Evolutionary conservation across 192 early-diverging fungal species (phyloP).

Genomic region (Backusella tarrabulga): DNA sequence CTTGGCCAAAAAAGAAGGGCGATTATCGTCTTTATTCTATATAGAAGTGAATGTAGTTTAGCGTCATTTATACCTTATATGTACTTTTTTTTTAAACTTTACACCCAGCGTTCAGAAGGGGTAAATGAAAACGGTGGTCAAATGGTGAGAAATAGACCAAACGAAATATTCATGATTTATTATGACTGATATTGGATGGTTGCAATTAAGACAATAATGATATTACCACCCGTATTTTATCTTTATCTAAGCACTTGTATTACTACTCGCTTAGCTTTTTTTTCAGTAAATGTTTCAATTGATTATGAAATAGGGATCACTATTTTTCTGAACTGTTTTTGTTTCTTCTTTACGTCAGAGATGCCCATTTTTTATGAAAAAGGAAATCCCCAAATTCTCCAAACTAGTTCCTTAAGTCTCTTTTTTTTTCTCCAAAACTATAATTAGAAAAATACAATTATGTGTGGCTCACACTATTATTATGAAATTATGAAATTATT

Average conservation of each 20-base stretch:
- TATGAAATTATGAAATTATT: too few relatives aligned
- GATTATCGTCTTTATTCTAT: slow-evolving; percentile 2
- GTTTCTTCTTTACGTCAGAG: slow-evolving; percentile 1
- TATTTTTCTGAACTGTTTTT: background rate
- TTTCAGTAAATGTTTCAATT: background rate
- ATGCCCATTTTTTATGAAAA: background rate
- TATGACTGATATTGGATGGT: too few relatives aligned
- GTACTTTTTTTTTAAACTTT: background rate
- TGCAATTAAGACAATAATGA: background rate
- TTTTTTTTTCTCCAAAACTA: background rate
- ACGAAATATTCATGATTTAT: too few relatives aligned
- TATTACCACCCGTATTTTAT: background rate
- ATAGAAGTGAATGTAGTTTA: background rate
- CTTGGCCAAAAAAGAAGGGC: background rate
- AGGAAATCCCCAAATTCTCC: too few relatives aligned
- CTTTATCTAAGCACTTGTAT: background rate
- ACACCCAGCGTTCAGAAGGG: background rate
- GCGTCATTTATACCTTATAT: background rate
- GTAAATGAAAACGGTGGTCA: background rate
- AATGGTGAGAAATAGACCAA: background rate
- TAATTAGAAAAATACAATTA: background rate
- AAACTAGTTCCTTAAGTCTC: background rate
- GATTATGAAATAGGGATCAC: background rate
- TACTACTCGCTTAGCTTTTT: background rate
- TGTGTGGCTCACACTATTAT: background rate